These are phyloP conservation scores for Mycena venus DNA, from an alignment of 768 basidiomycete species.

Conservation along the genomic window DNA sequence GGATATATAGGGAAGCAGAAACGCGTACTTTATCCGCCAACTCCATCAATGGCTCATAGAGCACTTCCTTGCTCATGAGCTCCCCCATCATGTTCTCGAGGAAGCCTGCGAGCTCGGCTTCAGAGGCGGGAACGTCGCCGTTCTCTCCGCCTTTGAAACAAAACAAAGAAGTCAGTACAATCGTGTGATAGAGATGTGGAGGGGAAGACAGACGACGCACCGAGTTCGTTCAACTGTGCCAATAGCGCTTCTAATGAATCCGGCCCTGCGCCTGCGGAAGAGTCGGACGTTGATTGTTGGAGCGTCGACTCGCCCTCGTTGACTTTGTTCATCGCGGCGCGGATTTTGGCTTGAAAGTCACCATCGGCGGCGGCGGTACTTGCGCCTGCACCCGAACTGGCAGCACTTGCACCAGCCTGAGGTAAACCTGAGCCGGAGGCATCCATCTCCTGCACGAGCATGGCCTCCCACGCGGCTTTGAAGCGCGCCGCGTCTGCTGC, in stretches of 20 bases:
- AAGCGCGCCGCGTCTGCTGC: conserved; percentile 55
- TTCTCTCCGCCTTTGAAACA: conserved; percentile 33
- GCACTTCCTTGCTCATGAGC: conserved; percentile 83
- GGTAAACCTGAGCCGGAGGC: conserved; percentile 46
- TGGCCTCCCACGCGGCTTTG: conserved; percentile 78
- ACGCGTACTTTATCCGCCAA: conserved; percentile 72
- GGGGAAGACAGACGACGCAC: too few relatives aligned
- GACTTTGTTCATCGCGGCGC: conserved; percentile 80
- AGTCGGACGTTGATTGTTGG: conserved; percentile 23
- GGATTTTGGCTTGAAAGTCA: conserved; percentile 78
- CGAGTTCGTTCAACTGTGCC: conserved; percentile 57
- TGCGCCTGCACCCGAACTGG: conserved; percentile 20
- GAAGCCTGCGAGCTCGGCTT: conserved; percentile 72
- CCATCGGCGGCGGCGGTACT: conserved; percentile 32
- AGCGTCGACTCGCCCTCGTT: conserved; percentile 74
- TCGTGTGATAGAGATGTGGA: background rate
- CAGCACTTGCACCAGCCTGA: too few relatives aligned
- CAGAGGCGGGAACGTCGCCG: conserved; percentile 52
- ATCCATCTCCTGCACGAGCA: conserved; percentile 76
- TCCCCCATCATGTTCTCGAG: conserved; percentile 87
- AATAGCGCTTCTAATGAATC: conserved; percentile 68
- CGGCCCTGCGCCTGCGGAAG: conserved; percentile 36
- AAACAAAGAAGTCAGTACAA: background rate
- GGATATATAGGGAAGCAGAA: too few relatives aligned
- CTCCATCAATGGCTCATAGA: conserved; percentile 92